Base-by-base conservation (phyloP, 768 basidiomycete genomes). In the Macrolepiota dolichaula region DNA sequence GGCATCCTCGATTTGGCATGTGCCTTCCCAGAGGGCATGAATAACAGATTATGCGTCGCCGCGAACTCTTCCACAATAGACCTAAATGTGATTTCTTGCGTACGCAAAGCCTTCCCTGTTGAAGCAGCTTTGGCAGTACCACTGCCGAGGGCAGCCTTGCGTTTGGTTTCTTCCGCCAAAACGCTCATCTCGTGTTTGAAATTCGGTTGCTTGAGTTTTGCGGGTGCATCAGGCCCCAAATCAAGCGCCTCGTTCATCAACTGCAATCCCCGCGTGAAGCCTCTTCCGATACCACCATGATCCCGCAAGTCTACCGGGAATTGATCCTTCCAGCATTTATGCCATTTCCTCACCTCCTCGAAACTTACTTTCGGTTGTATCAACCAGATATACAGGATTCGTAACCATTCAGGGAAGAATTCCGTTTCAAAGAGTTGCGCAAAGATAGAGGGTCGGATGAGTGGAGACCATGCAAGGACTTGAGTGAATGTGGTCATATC, bases 321-420 rank as follows among this genome's bases (percentile, higher is more conserved):
- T 42, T 81, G 69, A 1, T 74, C 73, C 72, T 95, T 96, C 96
- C 96, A 98, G 72, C 86, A 91, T 1, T 81, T 82, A 71, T 89
- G 97, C 97, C 97, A 99, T 62, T 90, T 84, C 2, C 91, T 91
- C 10, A 99, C 94, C 72, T 98, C 94, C 66, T 91, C 92, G 67
- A 94, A 90, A 75, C 86, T 95, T 68, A 90, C 90, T 50, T 77
- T 84, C 0, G 94, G 92, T 64, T 94, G 91, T n/a, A 89, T 80
- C 42, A 99, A 87, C 97, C 97, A 98, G 49, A 93, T 74, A 69
- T 96, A 88, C 24, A 99, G 78, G 22, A 92, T 87, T 52, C 94
- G 90, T 62, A 98, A 80, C 95, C 96, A 99, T 71, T 97, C 96
- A 3, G 94, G 92, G 82, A 98, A 98, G 79, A 98, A 96, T 68